Percentiles rank a stretch among this genome's conserved stretches.
Evolutionary conservation across 768 basidiomycete species (phyloP).

Genomic region (Clitopilus hobsonii): DNA sequence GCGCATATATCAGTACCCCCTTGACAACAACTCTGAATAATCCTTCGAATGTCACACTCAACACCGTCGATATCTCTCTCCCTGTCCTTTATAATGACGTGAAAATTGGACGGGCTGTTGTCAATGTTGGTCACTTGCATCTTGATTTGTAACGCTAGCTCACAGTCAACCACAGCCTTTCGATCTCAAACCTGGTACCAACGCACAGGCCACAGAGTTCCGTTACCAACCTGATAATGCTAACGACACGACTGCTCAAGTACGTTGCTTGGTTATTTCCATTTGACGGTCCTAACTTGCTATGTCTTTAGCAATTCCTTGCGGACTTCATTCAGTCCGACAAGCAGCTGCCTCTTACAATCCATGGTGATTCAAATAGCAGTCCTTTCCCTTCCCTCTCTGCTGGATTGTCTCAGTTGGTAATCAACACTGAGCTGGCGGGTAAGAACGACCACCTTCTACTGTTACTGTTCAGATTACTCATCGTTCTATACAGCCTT

Average conservation of each 20-base stretch:
- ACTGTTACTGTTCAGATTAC: not conserved
- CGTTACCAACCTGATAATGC: constrained; percentile 61
- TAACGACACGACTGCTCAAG: constrained; percentile 62
- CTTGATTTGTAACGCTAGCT: not conserved
- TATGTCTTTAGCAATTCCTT: constrained; percentile 43
- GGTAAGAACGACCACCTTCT: constrained; percentile 27
- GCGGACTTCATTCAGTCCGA: constrained; percentile 53
- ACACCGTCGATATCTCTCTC: constrained; percentile 53
- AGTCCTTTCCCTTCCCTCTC: constrained; percentile 60
- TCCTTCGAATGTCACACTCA: constrained; percentile 63
- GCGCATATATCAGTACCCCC: constrained; percentile 52
- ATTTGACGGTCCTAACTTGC: no score
- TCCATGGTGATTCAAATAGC: constrained; percentile 55
- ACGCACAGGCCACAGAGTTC: constrained; percentile 53
- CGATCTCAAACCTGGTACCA: constrained; percentile 53
- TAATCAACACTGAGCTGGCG: constrained; percentile 41
- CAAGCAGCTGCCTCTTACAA: constrained; percentile 41
- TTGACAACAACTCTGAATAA: constrained; percentile 57
- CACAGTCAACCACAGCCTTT: constrained; percentile 35
- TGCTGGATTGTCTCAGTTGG: constrained; percentile 49
- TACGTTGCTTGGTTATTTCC: constrained; percentile 6
- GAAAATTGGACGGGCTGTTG: constrained; percentile 54
- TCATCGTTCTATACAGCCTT: constrained; percentile 25
- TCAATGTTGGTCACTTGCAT: constrained; percentile 37
- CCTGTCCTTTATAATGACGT: constrained; percentile 54